A percentile compares a stretch with the other conserved stretches of the same genome.
Evolutionary conservation across 1,284 basidiomycete species (phyloP).

Genomic region (Austroboletus olivaceoglutinosus): DNA sequence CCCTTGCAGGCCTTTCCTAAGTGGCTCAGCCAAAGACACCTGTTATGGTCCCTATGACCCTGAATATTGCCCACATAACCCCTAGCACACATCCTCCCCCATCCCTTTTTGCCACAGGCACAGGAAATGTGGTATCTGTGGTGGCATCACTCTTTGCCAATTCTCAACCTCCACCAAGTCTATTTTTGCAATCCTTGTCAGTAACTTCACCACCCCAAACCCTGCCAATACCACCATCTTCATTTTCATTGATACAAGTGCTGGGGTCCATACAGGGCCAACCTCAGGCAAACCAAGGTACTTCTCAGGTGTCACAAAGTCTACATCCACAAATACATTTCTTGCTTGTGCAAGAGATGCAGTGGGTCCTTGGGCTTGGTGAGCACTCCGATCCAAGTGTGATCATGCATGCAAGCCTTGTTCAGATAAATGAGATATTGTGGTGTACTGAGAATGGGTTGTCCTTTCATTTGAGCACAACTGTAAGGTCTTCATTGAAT

Average conservation of each 20-base stretch:
- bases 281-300: conserved; percentile 11
- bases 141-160: conserved; percentile 18
- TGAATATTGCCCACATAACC: conserved; percentile 27
- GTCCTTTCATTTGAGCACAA: conserved; percentile 34
- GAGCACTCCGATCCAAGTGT: conserved; percentile 42
- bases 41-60: conserved; percentile 6
- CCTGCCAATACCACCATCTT: conserved; percentile 19
- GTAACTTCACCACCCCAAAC: too few relatives aligned
- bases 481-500: conserved; percentile 8
- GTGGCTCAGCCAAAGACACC: conserved; percentile 27
- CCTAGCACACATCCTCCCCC: conserved; percentile 33
- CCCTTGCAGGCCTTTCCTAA: conserved; percentile 11
- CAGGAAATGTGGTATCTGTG: conserved; percentile 13
- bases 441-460: conserved; percentile 50
- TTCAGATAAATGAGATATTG: conserved; percentile 75
- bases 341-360: conserved; percentile 57
- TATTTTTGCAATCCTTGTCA: conserved; percentile 26
- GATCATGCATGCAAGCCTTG: conserved; percentile 57
- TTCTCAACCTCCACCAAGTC: conserved; percentile 30
- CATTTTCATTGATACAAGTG: conserved; percentile 28
- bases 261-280: conserved; percentile 19
- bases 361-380: conserved; percentile 51
- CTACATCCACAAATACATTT: conserved; percentile 38
- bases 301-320: conserved; percentile 9
- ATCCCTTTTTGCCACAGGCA: conserved; percentile 24